Evolutionary conservation across 306 rosid species (phyloP).

Genomic region (Dalbergia cultrata): DNA sequence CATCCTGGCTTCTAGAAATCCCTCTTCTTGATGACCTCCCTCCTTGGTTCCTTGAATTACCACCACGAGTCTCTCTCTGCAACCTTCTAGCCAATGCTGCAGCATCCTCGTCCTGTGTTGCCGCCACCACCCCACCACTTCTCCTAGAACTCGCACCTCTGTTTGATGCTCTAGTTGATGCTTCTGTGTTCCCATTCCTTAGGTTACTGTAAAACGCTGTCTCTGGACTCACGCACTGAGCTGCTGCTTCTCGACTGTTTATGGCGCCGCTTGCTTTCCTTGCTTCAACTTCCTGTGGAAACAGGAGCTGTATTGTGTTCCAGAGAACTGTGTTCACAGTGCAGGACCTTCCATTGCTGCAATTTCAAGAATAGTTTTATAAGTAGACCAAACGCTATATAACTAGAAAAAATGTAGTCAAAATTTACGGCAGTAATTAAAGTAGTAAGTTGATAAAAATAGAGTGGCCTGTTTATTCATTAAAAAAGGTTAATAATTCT

Average conservation of each 20-base stretch:
- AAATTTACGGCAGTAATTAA: too few species aligned
- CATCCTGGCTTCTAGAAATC: slow-evolving; percentile 63
- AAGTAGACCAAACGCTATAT: too few species aligned
- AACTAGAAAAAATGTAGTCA: too few species aligned
- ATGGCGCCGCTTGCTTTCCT: slow-evolving; percentile 65
- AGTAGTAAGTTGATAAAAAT: too few species aligned
- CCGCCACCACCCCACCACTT: slow-evolving; percentile 1
- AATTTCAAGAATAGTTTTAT: not conserved
- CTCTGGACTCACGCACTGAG: slow-evolving; percentile 51
- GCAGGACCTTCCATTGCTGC: slow-evolving; percentile 92
- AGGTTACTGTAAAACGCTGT: slow-evolving; percentile 52
- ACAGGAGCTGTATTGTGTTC: slow-evolving; percentile 96
- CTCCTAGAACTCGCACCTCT: slow-evolving; percentile 58
- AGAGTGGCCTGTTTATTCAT: too few species aligned
- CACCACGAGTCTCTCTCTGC: slow-evolving; percentile 42
- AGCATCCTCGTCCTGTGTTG: slow-evolving; percentile 49
- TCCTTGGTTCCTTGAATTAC: slow-evolving; percentile 44
- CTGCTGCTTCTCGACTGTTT: slow-evolving; percentile 58
- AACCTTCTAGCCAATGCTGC: slow-evolving; percentile 51
- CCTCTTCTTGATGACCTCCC: slow-evolving; percentile 57
- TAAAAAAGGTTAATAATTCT: too few species aligned
- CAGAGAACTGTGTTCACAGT: slow-evolving; percentile 93
- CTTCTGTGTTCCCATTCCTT: slow-evolving; percentile 52
- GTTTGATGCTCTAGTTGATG: slow-evolving; percentile 32
- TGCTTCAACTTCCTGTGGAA: slow-evolving; percentile 87